Conservation (phyloP, 2,329 filamentous ascomycete species). For the Ascocoryne sarcoides region DNA sequence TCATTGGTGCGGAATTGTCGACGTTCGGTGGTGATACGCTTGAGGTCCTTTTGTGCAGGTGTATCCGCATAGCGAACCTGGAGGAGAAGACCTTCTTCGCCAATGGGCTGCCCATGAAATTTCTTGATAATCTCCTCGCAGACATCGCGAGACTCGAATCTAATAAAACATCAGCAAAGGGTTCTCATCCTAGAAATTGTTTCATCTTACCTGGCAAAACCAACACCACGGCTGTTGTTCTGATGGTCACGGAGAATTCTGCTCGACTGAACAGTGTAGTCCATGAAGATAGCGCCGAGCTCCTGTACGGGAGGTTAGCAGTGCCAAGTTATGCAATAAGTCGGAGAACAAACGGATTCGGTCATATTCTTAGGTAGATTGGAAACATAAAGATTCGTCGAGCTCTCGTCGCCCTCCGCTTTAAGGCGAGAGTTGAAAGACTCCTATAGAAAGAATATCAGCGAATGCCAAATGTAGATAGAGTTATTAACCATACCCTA, state of each 20-base stretch:
- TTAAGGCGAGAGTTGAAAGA: conserved; percentile 98
- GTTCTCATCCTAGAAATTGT: too few relatives aligned
- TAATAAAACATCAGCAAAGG: conserved; percentile 33
- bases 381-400: conserved; percentile 96
- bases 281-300: conserved; percentile 68
- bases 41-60: conserved; percentile 89
- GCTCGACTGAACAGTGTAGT: conserved; percentile 80
- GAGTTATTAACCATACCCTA: conserved; percentile 48
- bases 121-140: conserved; percentile 83
- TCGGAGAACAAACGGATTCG: conserved; percentile 59
- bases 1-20: conserved; percentile 94
- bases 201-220: conserved; percentile 54
- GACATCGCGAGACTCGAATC: conserved; percentile 80
- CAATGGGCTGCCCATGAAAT: conserved; percentile 72
- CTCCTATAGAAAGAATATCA: conserved; percentile 49
- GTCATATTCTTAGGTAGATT: conserved; percentile 90
- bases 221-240: conserved; percentile 91
- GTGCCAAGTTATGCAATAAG: conserved; percentile 2
- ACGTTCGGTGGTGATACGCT: conserved; percentile 89
- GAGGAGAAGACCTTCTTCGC: conserved; percentile 72
- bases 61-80: conserved; percentile 97
- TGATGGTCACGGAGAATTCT: conserved; percentile 89
- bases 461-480: conserved; percentile 6
- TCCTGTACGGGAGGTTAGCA: conserved; percentile 42
- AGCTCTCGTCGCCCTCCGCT: conserved; percentile 79